Evolutionary conservation across 805 yeast genomes (phyloP).

Genomic region (Metschnikowia cerradonensis): DNA sequence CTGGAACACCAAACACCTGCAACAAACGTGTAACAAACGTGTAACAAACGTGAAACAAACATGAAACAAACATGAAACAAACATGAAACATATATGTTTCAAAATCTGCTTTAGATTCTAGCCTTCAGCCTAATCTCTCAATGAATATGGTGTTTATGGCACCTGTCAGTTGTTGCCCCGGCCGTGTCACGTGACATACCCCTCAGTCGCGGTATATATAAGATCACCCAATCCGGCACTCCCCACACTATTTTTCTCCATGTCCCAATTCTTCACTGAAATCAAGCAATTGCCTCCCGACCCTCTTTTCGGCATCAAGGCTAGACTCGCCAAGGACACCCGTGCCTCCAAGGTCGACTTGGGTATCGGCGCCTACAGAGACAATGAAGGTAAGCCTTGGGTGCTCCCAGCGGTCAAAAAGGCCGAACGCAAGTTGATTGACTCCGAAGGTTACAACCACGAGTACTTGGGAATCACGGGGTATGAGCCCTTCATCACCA

Average conservation of each 20-base stretch:
- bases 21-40: too few relatives aligned
- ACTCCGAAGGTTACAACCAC: slow-evolving; percentile 52
- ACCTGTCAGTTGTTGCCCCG: background rate
- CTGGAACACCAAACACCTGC: too few relatives aligned
- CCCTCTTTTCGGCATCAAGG: slow-evolving; percentile 79
- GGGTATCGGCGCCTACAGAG: slow-evolving; percentile 80
- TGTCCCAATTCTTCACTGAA: slow-evolving; percentile 42
- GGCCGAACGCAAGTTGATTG: slow-evolving; percentile 64
- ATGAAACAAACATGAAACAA: too few relatives aligned
- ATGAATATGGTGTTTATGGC: too few relatives aligned
- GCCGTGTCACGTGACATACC: slow-evolving; percentile 1
- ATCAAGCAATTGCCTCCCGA: slow-evolving; percentile 75
- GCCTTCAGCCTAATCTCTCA: background rate
- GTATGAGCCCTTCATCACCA: slow-evolving; percentile 57
- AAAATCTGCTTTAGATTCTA: background rate
- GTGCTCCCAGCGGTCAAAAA: slow-evolving; percentile 61
- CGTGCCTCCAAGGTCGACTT: slow-evolving; percentile 72
- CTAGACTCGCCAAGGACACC: slow-evolving; percentile 55
- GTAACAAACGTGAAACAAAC: too few relatives aligned
- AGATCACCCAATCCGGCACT: background rate
- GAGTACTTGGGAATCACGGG: slow-evolving; percentile 88
- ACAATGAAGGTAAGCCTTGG: slow-evolving; percentile 67
- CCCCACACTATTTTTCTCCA: slow-evolving; percentile 9
- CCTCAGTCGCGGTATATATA: slow-evolving; percentile 4
- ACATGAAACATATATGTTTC: background rate